Base-by-base conservation (phyloP, 108 stramenopile genomes). In the Discostella pseudostelligera region DNA sequence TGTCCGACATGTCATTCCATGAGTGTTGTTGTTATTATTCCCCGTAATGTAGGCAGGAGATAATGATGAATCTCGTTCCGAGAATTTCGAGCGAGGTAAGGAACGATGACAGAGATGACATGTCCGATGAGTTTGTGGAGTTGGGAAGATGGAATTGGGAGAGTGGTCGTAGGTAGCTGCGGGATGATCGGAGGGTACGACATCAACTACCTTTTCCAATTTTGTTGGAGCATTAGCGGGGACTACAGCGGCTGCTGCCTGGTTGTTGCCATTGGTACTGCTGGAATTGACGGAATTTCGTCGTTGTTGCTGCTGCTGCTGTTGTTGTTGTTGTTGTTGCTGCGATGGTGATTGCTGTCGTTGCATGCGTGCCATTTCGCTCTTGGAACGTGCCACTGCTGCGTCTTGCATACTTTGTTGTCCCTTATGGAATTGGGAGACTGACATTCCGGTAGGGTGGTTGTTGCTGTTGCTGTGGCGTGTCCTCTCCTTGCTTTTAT, bases 51-150 rank as follows among this genome's bases (percentile, higher is more conserved):
- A 50, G 47, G 56, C 56, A 43, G 54, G 50, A 62, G 53, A 25
- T 68, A 46, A 35, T 36, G 48, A 68, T 43, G 66, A 35, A 63
- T 68, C 66, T 44, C 69, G 51, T 29, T 65, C 64, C 3, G 44
- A 55, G 65, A 78, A 78, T 57, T 71, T 69, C 21, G 59, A 46
- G 10, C 77, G 39, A 20, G 62, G 56, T 22, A 78, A 32, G 4
- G 62, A 58, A 5, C 76, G 68, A 55, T 66, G 76, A 47, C 76
- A 78, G n/a, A 78, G 25, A 10, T 63, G 60, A 37, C 76, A 78
- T 24, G 69, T 66, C 16, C 69, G 55, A 48, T 48, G 56, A 1
- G 69, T 66, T 50, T 60, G 76, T 17, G 59, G 39, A 25, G 39
- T 32, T 32, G 39, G 16, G 56, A 59, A 55, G 76, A 60, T 14